Percentiles rank a stretch among this genome's conserved stretches.
Evolutionary conservation across 1,139 yeast genomes (phyloP).

Genomic region (Taphrina confusa): DNA sequence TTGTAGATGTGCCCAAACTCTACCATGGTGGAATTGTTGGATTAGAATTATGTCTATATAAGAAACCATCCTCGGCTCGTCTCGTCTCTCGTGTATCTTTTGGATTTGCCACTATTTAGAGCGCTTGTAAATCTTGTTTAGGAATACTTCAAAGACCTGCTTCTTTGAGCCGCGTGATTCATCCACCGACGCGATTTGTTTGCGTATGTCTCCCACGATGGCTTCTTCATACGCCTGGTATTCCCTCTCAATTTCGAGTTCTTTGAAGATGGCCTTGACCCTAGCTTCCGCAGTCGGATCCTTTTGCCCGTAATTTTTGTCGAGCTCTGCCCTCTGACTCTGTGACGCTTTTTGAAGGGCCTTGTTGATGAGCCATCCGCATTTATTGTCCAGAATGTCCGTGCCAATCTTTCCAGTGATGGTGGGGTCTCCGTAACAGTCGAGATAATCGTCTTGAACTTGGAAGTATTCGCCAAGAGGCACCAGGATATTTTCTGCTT

Average conservation of each 20-base stretch:
- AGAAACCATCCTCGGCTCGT: too few relatives aligned
- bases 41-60: too few relatives aligned
- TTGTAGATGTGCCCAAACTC: not conserved
- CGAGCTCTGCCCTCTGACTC: slow-evolving; percentile 79
- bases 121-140: slow-evolving; percentile 91
- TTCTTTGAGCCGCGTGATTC: slow-evolving; percentile 90
- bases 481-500: slow-evolving; percentile 81
- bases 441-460: slow-evolving; percentile 95
- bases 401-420: slow-evolving; percentile 98
- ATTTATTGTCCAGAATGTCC: slow-evolving; percentile 96
- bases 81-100: too few relatives aligned
- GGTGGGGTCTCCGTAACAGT: slow-evolving; percentile 96
- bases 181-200: slow-evolving; percentile 68
- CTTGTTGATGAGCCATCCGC: slow-evolving; percentile 95
- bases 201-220: slow-evolving; percentile 63
- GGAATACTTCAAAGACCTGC: slow-evolving; percentile 77
- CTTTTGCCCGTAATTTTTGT: slow-evolving; percentile 86
- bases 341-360: slow-evolving; percentile 78
- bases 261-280: slow-evolving; percentile 73
- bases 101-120: slow-evolving; percentile 57
- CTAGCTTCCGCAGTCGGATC: slow-evolving; percentile 66
- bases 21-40: too few relatives aligned
- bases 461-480: slow-evolving; percentile 99
- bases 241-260: slow-evolving; percentile 67
- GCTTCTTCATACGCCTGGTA: slow-evolving; percentile 83